Evolutionary conservation across 768 basidiomycete genomes (phyloP), one percentile per base, ranked within the genome.

Genomic region (Hericium erinaceus): DNA sequence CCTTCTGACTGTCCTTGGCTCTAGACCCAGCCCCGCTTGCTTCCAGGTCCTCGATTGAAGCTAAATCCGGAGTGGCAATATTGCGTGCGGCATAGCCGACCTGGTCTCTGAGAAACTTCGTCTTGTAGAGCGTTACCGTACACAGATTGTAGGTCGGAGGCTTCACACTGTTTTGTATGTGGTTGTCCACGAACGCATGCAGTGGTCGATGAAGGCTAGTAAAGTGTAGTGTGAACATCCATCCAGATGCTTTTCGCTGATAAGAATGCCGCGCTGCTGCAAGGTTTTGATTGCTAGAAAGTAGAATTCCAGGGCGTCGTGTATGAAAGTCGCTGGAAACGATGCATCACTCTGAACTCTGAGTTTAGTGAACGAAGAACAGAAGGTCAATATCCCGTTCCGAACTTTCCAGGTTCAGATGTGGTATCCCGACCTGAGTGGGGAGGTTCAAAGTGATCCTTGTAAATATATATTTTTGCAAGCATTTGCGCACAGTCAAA

Each of bases 251-350:
- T n/a, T 46, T 46, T 20, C 44, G 44, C 44, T 46, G 16, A 20
- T 68, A 3, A 63, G 64, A 28, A 71, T 68, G 10, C 66, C 66
- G 12, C 65, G 60, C 48, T 63, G 66, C 55, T 61, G 64, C n/a
- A 62, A 57, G 2, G 60, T 40, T 46, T 65, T 65, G 20, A 69
- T 69, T 39, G 66, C 68, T 11, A 58, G 40, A 3, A 64, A 22
- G 49, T 62, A 50, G 10, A 68, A 61, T n/a, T 26, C 68, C 67
- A 71, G 9, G 59, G 63, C 24, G 69, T 68, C 38, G 37, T 39
- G 58, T 67, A 70, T 4, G 61, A 37, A 12, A 70, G 65, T 11
- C 58, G 62, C 58, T 69, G 68, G 56, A 60, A 64, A 61, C 71
- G 73, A 10, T 68, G 61, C 12, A 62, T 55, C n/a, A 66, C 38